Base-by-base conservation (phyloP, 192 early-diverging fungal genomes). In the Podila verticillata region DNA sequence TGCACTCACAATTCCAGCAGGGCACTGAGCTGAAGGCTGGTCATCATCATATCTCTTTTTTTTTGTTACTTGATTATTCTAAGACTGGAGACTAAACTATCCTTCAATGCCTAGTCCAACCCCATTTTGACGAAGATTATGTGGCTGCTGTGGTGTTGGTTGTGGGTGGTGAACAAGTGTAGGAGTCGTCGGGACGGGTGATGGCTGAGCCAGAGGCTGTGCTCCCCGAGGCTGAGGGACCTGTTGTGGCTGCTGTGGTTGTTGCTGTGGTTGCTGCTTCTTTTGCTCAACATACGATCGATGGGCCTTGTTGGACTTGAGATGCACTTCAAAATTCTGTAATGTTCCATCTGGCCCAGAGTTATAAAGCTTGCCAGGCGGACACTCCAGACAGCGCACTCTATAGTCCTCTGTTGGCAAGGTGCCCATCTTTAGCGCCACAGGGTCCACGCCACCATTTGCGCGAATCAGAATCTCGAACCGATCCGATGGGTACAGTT, bases 261-360 rank as follows among this genome's bases (percentile, higher is more conserved):
- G 31, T 31, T 7, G 34, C 20, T 34, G 66, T 9, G 24, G 56
- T 22, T 34, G 61, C 39, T 35, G 24, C 29, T 71, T 71, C 57
- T 71, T 63, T 35, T 74, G 72, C 65, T 70, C 71, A 22, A 82
- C 79, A 51, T 57, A 63, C 2, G 47, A 54, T 3, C 79, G 66
- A 48, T 82, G 74, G 9, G 44, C 60, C 20, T 34, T 75, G 48
- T 87, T 87, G 29, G 62, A 64, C 65, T 84, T 85, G 61, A 88
- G 65, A 74, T 88, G 87, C 9, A 87, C 78, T 63, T 88, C 86
- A 68, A 87, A 87, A 63, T 88, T 88, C 26, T 61, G 61, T 28
- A 88, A 65, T 9, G 86, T 75, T 35, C 83, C 68, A 13, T 73
- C 82, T 8, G 82, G 82, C 19, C 87, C 87, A 10, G 84, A 58